These are phyloP conservation scores for Penicillium psychrosexuale DNA, from an alignment of 2,329 filamentous ascomycete genomes.

Conservation along the genomic window DNA sequence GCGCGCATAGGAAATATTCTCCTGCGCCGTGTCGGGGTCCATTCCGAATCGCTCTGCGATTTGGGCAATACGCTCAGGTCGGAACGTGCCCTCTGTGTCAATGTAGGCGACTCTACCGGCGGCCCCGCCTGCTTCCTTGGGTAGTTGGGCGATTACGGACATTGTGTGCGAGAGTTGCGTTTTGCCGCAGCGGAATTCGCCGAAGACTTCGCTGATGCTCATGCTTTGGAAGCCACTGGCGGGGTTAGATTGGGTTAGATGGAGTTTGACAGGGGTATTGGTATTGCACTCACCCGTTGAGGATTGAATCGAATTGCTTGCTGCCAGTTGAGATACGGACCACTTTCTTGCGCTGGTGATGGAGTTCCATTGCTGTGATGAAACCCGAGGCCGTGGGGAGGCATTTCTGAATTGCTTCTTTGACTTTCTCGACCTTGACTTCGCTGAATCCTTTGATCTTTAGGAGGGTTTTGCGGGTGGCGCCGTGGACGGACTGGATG, in stretches of 20 bases:
- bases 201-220: conserved; percentile 60
- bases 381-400: conserved; percentile 59
- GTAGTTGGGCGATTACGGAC: conserved; percentile 60
- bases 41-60: conserved; percentile 65
- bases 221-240: conserved; percentile 65
- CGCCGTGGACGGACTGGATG: conserved; percentile 56
- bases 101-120: conserved; percentile 69
- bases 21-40: conserved; percentile 58
- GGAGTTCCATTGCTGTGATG: conserved; percentile 64
- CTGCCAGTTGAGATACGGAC: conserved; percentile 67
- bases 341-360: conserved; percentile 60
- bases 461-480: conserved; percentile 58
- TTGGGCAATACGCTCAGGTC: conserved; percentile 64
- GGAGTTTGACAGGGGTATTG: too few relatives aligned
- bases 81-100: conserved; percentile 64
- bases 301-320: conserved; percentile 63
- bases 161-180: conserved; percentile 68
- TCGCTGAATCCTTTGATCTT: conserved; percentile 70
- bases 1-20: conserved; percentile 66
- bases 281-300: conserved; percentile 54
- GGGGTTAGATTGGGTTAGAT: neutral
- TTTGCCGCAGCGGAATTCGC: conserved; percentile 58
- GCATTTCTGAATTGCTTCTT: conserved; percentile 63
- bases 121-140: conserved; percentile 60
- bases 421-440: conserved; percentile 68